Evolutionary conservation across 2,329 filamentous ascomycete genomes (phyloP).

Genomic region (Conoideocrella luteorostrata): DNA sequence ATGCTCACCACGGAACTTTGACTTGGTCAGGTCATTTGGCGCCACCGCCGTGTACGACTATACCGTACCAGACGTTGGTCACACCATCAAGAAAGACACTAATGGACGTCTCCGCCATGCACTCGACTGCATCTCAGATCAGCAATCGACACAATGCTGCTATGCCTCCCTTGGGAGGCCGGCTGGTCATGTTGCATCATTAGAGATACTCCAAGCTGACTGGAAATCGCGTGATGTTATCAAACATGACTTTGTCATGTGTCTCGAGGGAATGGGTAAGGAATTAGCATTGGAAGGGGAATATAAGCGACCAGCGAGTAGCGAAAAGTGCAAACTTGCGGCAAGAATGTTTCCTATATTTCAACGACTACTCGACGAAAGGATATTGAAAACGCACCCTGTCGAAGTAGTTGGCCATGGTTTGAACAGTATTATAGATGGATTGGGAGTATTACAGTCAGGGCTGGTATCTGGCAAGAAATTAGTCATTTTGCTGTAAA

Average conservation of each 20-base stretch:
- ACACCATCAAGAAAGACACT: background rate
- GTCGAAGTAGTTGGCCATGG: background rate
- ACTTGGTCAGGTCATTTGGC: background rate
- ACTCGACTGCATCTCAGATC: background rate
- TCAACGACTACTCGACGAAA: too few relatives aligned
- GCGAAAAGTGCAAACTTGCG: too few relatives aligned
- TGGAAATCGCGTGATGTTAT: too few relatives aligned
- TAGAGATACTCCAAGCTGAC: too few relatives aligned
- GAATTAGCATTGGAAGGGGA: too few relatives aligned
- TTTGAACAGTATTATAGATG: background rate
- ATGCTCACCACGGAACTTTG: background rate
- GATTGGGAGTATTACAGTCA: background rate
- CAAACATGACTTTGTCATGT: too few relatives aligned
- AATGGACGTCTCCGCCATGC: background rate
- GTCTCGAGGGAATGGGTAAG: too few relatives aligned
- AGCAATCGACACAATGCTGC: background rate
- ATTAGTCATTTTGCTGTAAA: too few relatives aligned
- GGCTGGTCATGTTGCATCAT: constrained; percentile 62
- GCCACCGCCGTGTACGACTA: background rate
- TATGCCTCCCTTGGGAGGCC: background rate
- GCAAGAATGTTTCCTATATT: too few relatives aligned
- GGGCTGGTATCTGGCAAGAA: background rate
- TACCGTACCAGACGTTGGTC: background rate
- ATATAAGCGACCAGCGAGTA: too few relatives aligned
- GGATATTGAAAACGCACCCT: constrained; percentile 1